Percentiles rank a stretch among this genome's conserved stretches.
phyloP scores from a whole-genome alignment of 805 yeast genomes.

The Nakazawaea wyomingensis region DNA sequence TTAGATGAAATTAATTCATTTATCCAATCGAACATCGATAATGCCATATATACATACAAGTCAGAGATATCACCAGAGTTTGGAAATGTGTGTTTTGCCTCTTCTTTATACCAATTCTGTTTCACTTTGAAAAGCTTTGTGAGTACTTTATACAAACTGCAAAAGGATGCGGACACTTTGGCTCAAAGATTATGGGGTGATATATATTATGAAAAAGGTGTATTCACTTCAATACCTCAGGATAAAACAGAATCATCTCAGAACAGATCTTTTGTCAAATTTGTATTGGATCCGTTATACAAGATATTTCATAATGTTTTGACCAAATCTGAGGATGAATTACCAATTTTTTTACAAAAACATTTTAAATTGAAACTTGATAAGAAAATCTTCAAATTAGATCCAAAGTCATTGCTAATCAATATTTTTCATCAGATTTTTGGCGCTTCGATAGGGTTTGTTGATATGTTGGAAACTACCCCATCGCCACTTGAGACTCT shows the following conservation, averaged over 20 bases:
- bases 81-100: constrained; percentile 71
- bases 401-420: constrained; percentile 54
- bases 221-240: constrained; percentile 26
- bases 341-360: constrained; percentile 40
- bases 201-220: constrained; percentile 39
- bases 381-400: constrained; percentile 37
- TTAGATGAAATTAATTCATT: constrained; percentile 61
- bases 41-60: constrained; percentile 24
- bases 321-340: constrained; percentile 39
- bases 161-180: constrained; percentile 34
- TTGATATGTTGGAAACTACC: constrained; percentile 36
- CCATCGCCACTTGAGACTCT: constrained; percentile 35
- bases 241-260: constrained; percentile 19
- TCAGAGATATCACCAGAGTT: constrained; percentile 50
- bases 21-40: constrained; percentile 31
- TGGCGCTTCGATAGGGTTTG: constrained; percentile 45
- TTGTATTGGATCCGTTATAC: constrained; percentile 76
- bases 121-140: constrained; percentile 71
- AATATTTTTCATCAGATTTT: constrained; percentile 53
- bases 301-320: constrained; percentile 62
- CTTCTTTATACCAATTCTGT: constrained; percentile 53
- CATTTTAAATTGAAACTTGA: constrained; percentile 43
- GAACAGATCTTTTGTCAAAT: constrained; percentile 49
- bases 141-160: constrained; percentile 22
- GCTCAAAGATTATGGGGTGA: constrained; percentile 74